phyloP scores from a whole-genome alignment of 2,329 filamentous ascomycete species.

The Aureobasidium sp. region DNA sequence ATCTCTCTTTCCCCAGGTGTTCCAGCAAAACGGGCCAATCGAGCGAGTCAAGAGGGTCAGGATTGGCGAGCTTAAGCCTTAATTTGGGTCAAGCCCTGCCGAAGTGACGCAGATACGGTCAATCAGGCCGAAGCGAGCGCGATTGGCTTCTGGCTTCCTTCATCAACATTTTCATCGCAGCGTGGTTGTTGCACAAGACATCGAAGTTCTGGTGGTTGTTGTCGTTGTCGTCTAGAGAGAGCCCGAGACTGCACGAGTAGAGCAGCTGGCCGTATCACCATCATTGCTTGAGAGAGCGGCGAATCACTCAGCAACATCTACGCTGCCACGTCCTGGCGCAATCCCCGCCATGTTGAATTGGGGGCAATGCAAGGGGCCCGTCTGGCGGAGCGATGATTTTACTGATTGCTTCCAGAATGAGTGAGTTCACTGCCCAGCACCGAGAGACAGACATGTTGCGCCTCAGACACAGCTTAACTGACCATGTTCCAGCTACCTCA shows the following conservation, averaged over 20 bases:
- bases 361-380: constrained; percentile 48
- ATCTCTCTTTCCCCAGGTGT: constrained; percentile 1
- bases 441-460: neutral
- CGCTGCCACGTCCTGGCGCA: constrained; percentile 19
- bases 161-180: constrained; percentile 11
- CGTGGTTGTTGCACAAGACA: constrained; percentile 9
- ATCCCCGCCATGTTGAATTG: constrained; percentile 37
- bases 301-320: neutral
- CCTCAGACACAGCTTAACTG: constrained; percentile 16
- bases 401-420: constrained; percentile 57
- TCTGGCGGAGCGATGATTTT: constrained; percentile 57
- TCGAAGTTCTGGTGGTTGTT: constrained; percentile 6
- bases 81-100: neutral
- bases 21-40: neutral
- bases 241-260: neutral
- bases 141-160: constrained; percentile 8
- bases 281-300: constrained; percentile 4
- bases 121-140: constrained; percentile 1
- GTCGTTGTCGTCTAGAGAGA: constrained; percentile 9
- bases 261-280: constrained; percentile 4
- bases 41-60: neutral
- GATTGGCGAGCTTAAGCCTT: neutral
- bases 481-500: constrained; percentile 56
- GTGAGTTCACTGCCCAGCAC: constrained; percentile 41
- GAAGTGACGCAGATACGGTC: constrained; percentile 12